Conservation (phyloP, 2,329 filamentous ascomycete species). For the Thyridium curvatum region DNA sequence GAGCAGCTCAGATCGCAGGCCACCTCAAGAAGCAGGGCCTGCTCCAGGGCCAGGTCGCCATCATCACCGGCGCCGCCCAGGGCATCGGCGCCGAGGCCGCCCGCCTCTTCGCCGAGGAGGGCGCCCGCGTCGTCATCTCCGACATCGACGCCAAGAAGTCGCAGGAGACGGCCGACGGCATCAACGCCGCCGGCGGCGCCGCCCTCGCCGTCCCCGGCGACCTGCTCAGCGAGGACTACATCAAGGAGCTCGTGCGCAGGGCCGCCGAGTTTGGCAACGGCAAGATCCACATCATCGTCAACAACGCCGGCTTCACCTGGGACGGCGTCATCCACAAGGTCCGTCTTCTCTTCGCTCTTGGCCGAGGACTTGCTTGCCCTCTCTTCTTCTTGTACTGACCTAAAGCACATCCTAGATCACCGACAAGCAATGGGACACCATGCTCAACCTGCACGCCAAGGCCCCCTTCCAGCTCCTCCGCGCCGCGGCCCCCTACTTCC, state of each 20-base stretch:
- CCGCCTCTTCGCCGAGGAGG: conserved; percentile 78
- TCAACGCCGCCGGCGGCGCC: conserved; percentile 59
- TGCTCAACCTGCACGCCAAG: conserved; percentile 75
- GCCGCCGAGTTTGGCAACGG: conserved; percentile 75
- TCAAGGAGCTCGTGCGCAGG: conserved; percentile 64
- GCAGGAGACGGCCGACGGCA: conserved; percentile 58
- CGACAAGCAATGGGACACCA: conserved; percentile 88
- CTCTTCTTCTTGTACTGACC: neutral
- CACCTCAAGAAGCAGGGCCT: conserved; percentile 80
- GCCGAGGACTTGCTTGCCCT: too few species aligned
- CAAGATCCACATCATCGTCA: conserved; percentile 87
- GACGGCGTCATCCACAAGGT: conserved; percentile 83
- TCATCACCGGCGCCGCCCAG: conserved; percentile 81
- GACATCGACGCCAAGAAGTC: conserved; percentile 78
- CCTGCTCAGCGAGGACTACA: conserved; percentile 64
- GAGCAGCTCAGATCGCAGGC: conserved; percentile 64
- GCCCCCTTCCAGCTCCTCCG: conserved; percentile 81
- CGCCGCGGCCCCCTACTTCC: conserved; percentile 78
- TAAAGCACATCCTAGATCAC: conserved; percentile 53
- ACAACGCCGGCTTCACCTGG: conserved; percentile 91
- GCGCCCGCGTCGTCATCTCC: conserved; percentile 75
- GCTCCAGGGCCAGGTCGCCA: conserved; percentile 73
- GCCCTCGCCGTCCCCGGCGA: conserved; percentile 74
- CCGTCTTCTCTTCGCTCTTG: conserved; percentile 23
- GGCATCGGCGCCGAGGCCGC: conserved; percentile 85